Base-by-base conservation (phyloP, 2,329 filamentous ascomycete species). In the Neophaeococcomyces aloes region DNA sequence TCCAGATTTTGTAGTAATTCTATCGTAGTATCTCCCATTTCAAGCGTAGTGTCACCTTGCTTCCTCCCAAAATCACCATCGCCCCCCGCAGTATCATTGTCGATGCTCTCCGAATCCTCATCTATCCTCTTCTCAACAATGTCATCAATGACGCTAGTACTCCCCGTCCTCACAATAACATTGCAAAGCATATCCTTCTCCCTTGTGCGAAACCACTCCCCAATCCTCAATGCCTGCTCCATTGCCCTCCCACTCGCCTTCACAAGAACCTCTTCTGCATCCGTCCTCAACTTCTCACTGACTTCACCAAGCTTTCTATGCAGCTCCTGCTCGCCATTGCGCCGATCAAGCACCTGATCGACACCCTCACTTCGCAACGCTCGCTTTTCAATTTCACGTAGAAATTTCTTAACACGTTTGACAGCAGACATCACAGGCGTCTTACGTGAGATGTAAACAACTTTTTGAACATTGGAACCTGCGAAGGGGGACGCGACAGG, bases 171-270 rank as follows among this genome's bases (percentile, higher is more conserved):
- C 30, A 79, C 60, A 37, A 60, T 62, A 3, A 79, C 72, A 5
- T 53, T 56, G 56, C 69, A 78, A 48, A 63, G 59, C 42, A 67
- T 65, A 32, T 61, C 65, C 50, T 72, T 66, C 44, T 69, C 65
- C 56, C 72, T 68, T 19, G 39, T 47, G 6, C 42, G 38, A 52
- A 81, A 79, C 67, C 68, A 75, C 38, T 70, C 57, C 1, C 66
- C 76, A 18, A 80, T 53, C 31, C 67, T 65, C 58, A 79, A 56
- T 11, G 71, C 75, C 56, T 72, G 70, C 45, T 69, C 64, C 49
- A 80, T 78, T 29, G 76, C 76, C 39, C 71, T 67, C 4, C 76
- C 76, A 7, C 73, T 76, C 4, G 71, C 77, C 56, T 78, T 80
- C 21, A 80, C 54, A 49, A 71, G 65, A 1, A 80, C 69, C 35